Evolutionary conservation across 1,284 basidiomycete genomes (phyloP).

Genomic region (Microbotryomycetes sp.): DNA sequence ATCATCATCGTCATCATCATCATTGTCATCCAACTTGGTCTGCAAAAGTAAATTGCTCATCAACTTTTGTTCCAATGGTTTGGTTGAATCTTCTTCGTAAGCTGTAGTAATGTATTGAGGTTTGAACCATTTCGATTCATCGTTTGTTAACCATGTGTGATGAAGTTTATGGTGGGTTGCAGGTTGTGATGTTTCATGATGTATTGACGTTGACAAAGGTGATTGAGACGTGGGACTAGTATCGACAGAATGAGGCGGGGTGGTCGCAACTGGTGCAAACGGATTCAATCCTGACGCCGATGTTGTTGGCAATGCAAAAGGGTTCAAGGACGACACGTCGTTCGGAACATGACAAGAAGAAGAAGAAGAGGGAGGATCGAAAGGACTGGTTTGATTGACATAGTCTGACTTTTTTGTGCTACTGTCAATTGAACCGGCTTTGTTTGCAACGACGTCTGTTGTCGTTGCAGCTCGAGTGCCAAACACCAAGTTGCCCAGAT

Average conservation of each 20-base stretch:
- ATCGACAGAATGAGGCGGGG: too few species aligned
- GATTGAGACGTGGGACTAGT: too few species aligned
- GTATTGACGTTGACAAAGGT: too few species aligned
- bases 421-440: background rate
- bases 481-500: slow-evolving; percentile 29
- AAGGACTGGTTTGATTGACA: slow-evolving; percentile 13
- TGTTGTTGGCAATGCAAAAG: slow-evolving; percentile 6
- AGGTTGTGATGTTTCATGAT: too few species aligned
- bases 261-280: too few species aligned
- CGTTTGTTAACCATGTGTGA: too few species aligned
- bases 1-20: slow-evolving; percentile 15
- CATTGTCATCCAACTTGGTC: slow-evolving; percentile 3
- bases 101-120: background rate
- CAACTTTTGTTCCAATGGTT: background rate
- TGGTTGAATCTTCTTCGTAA: background rate
- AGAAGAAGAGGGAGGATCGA: background rate
- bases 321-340: slow-evolving; percentile 14
- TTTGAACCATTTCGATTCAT: too few species aligned
- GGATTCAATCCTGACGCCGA: background rate
- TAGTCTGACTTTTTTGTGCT: background rate
- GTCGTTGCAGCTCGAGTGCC: slow-evolving; percentile 1
- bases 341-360: too few species aligned
- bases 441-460: background rate
- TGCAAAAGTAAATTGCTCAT: background rate
- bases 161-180: too few species aligned